A percentile compares a stretch with the other conserved stretches of the same genome.
These are phyloP conservation scores for Nemania diffusa DNA, from an alignment of 2,329 filamentous ascomycete genomes.

Conservation along the genomic window DNA sequence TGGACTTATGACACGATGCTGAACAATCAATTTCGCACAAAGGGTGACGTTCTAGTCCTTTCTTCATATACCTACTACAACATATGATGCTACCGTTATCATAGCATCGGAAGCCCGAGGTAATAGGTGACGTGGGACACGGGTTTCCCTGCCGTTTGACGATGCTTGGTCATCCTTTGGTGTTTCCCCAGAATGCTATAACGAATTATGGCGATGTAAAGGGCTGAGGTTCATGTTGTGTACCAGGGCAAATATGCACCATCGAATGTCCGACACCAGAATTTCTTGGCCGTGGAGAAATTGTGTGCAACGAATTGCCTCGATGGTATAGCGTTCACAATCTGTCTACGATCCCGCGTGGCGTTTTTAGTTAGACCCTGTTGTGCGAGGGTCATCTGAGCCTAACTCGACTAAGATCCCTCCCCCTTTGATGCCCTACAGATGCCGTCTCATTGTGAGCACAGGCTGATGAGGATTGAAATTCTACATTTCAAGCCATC, in stretches of 20 bases:
- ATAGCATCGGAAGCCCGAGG: slow-evolving; percentile 4
- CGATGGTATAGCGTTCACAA: slow-evolving; percentile 10
- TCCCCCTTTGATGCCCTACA: slow-evolving; percentile 2
- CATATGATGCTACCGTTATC: slow-evolving; percentile 7
- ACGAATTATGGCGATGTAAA: slow-evolving; percentile 24
- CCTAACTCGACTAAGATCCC: slow-evolving; percentile 2
- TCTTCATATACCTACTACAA: neutral
- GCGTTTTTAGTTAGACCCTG: slow-evolving; percentile 1
- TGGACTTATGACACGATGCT: neutral
- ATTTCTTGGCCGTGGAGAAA: slow-evolving; percentile 7
- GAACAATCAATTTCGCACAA: neutral
- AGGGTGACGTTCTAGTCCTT: neutral
- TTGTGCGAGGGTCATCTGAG: slow-evolving; percentile 12
- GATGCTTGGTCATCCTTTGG: slow-evolving; percentile 17
- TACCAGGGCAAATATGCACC: slow-evolving; percentile 18
- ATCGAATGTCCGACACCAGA: slow-evolving; percentile 9
- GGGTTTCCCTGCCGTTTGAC: slow-evolving; percentile 12
- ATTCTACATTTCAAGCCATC: slow-evolving; percentile 3
- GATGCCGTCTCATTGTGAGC: neutral
- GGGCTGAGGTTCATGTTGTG: slow-evolving; percentile 18
- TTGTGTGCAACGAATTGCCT: slow-evolving; percentile 17
- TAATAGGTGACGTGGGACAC: neutral
- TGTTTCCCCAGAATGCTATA: slow-evolving; percentile 10
- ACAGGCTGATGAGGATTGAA: slow-evolving; percentile 2
- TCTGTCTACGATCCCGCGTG: slow-evolving; percentile 12